Evolutionary conservation across 2,329 filamentous ascomycete genomes (phyloP).

Genomic region (Boeremia exigua): DNA sequence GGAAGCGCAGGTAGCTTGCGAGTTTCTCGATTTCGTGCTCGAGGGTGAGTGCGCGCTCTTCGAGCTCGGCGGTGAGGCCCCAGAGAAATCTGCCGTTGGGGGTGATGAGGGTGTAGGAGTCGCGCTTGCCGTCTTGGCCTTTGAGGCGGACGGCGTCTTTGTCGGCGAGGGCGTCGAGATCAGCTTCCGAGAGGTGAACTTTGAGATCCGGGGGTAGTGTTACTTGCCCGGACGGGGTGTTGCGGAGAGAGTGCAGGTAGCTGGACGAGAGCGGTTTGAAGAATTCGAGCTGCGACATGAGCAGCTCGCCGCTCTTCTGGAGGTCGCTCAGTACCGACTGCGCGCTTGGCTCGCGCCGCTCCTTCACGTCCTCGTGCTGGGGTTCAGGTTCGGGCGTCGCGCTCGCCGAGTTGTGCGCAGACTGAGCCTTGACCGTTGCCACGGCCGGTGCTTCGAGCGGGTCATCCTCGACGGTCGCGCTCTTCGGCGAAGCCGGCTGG

Average conservation of each 20-base stretch:
- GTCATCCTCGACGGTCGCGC: constrained; percentile 37
- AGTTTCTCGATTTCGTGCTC: constrained; percentile 58
- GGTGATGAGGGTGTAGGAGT: constrained; percentile 71
- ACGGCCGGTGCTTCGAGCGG: constrained; percentile 23
- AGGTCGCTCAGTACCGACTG: constrained; percentile 49
- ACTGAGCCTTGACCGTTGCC: constrained; percentile 25
- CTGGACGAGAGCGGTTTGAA: constrained; percentile 50
- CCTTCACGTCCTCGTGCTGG: constrained; percentile 36
- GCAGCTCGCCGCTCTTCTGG: constrained; percentile 47
- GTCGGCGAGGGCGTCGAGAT: constrained; percentile 60
- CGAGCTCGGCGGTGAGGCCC: constrained; percentile 71
- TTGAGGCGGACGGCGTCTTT: constrained; percentile 57
- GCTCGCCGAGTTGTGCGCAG: constrained; percentile 27
- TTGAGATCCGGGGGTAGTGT: constrained; percentile 45
- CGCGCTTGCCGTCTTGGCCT: constrained; percentile 51
- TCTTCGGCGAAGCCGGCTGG: constrained; percentile 40
- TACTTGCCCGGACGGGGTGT: constrained; percentile 22
- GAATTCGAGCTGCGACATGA: constrained; percentile 50
- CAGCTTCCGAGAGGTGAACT: constrained; percentile 49
- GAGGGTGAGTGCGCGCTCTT: constrained; percentile 72
- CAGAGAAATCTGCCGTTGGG: constrained; percentile 79
- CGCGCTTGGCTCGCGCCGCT: constrained; percentile 39
- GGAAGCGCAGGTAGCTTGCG: constrained; percentile 38
- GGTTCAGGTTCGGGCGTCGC: constrained; percentile 30
- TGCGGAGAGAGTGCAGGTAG: constrained; percentile 39